Conservation (phyloP, 148 eudicot species). For the Cornus florida region DNA sequence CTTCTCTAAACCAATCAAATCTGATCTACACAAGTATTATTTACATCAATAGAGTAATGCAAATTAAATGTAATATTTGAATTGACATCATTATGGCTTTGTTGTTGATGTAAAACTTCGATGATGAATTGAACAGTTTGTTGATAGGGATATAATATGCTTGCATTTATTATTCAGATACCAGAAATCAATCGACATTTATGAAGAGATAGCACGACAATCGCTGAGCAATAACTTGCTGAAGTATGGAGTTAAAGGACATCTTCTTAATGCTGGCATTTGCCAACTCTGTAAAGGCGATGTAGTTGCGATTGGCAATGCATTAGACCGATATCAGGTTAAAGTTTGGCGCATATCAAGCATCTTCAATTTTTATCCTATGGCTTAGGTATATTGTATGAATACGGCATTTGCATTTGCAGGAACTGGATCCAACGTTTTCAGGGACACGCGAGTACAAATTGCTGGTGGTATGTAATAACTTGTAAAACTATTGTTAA, state of each 20-base stretch:
- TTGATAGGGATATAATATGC: slow-evolving; percentile 10
- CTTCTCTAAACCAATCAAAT: no score
- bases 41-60: no score
- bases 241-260: slow-evolving; percentile 75
- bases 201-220: slow-evolving; percentile 65
- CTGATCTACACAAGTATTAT: no score
- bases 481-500: neutral
- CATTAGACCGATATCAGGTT: slow-evolving; percentile 73
- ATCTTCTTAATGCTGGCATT: slow-evolving; percentile 84
- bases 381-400: neutral
- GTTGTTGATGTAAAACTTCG: neutral
- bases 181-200: slow-evolving; percentile 56
- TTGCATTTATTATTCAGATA: slow-evolving; percentile 41
- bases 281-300: slow-evolving; percentile 86
- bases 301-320: slow-evolving; percentile 52
- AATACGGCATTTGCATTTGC: slow-evolving; percentile 13
- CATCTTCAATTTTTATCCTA: neutral
- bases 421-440: slow-evolving; percentile 65
- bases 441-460: slow-evolving; percentile 52
- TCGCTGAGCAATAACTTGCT: slow-evolving; percentile 58
- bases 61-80: no score
- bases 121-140: neutral
- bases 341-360: neutral
- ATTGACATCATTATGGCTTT: neutral
- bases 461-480: slow-evolving; percentile 40